These are phyloP conservation scores for Spergularia azorica DNA, from an alignment of 179 eudicot species.

Conservation along the genomic window DNA sequence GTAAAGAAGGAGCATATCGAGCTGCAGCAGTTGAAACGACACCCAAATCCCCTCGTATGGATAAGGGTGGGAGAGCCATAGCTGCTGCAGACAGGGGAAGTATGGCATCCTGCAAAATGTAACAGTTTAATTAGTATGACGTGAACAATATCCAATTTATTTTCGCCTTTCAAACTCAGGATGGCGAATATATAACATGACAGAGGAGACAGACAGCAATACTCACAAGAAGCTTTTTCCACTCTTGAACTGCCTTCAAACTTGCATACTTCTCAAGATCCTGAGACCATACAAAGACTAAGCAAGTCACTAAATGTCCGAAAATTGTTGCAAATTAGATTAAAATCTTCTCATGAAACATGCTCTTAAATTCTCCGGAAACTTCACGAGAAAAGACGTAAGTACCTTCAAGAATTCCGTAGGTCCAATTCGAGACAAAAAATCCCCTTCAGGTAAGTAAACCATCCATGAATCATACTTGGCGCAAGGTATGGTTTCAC, in stretches of 20 bases:
- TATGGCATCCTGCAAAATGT: slow-evolving; percentile 69
- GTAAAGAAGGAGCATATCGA: slow-evolving; percentile 81
- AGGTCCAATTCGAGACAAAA: slow-evolving; percentile 90
- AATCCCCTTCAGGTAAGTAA: slow-evolving; percentile 85
- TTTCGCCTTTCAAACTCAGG: background rate
- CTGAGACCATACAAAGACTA: slow-evolving; percentile 31
- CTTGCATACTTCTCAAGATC: slow-evolving; percentile 88
- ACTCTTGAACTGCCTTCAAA: slow-evolving; percentile 73
- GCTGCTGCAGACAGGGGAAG: slow-evolving; percentile 90
- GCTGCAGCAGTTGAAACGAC: slow-evolving; percentile 87
- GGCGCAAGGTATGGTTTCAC: slow-evolving; percentile 82
- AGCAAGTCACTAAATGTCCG: background rate
- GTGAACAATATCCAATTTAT: background rate
- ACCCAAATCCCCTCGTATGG: slow-evolving; percentile 91
- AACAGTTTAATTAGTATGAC: slow-evolving; percentile 6
- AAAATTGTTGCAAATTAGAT: background rate
- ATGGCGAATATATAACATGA: background rate
- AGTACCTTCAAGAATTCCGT: slow-evolving; percentile 80
- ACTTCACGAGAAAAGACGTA: background rate
- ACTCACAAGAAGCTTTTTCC: slow-evolving; percentile 94
- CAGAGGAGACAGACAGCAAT: slow-evolving; percentile 14
- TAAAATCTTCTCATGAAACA: too few species aligned
- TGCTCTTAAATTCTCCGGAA: too few species aligned
- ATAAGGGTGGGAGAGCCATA: slow-evolving; percentile 93
- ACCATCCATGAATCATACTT: slow-evolving; percentile 98